A percentile compares a stretch with the other conserved stretches of the same genome.
Conservation (phyloP, 2,329 filamentous ascomycete genomes). For the Penicillium verrucosum region DNA sequence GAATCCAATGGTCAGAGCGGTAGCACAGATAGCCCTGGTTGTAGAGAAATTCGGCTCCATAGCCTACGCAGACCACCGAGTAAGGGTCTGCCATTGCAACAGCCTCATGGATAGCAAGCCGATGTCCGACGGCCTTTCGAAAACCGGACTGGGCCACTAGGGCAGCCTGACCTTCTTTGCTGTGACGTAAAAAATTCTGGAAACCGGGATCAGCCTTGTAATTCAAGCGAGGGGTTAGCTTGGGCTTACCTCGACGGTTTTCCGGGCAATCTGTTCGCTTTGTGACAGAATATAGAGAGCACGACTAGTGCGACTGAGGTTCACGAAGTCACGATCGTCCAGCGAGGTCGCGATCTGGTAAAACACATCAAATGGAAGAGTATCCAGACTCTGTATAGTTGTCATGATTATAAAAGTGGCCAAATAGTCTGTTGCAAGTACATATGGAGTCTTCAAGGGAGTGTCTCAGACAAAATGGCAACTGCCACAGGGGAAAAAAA, state of each 20-base stretch:
- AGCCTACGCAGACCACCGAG: slow-evolving; percentile 57
- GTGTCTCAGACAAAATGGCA: neutral
- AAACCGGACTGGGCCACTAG: slow-evolving; percentile 41
- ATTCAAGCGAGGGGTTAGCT: neutral
- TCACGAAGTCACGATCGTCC: slow-evolving; percentile 57
- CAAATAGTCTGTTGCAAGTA: neutral
- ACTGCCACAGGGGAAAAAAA: neutral
- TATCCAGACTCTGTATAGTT: slow-evolving; percentile 35
- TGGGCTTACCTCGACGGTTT: slow-evolving; percentile 54
- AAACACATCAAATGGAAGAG: slow-evolving; percentile 64
- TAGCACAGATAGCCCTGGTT: slow-evolving; percentile 64
- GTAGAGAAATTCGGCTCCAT: slow-evolving; percentile 62
- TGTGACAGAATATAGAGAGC: slow-evolving; percentile 51
- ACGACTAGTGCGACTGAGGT: slow-evolving; percentile 53
- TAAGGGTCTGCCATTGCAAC: slow-evolving; percentile 62
- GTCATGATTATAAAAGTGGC: slow-evolving; percentile 2
- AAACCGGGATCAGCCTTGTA: slow-evolving; percentile 10
- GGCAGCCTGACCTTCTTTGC: slow-evolving; percentile 46
- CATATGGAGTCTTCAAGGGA: neutral
- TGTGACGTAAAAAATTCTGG: slow-evolving; percentile 43
- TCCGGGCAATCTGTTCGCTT: slow-evolving; percentile 57
- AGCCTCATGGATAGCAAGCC: slow-evolving; percentile 60
- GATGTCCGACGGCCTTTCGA: slow-evolving; percentile 55
- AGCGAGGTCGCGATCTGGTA: slow-evolving; percentile 56
- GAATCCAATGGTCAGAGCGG: slow-evolving; percentile 52